These are phyloP conservation scores for Suillus paluster DNA, from an alignment of 768 basidiomycete genomes.

Conservation along the genomic window DNA sequence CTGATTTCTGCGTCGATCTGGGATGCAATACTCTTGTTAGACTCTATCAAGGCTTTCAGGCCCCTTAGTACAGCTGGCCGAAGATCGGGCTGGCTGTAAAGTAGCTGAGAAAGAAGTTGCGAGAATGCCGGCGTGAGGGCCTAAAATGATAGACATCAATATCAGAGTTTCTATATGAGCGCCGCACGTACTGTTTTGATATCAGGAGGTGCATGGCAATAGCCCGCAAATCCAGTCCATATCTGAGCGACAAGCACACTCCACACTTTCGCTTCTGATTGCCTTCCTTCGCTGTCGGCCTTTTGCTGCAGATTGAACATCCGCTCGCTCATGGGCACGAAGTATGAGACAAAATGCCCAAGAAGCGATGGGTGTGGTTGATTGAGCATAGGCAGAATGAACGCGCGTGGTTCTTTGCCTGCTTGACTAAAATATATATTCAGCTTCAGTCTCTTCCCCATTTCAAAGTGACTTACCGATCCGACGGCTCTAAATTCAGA, in stretches of 20 bases:
- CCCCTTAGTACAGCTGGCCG: slow-evolving; percentile 82
- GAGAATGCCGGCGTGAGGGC: slow-evolving; percentile 78
- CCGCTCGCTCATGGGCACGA: slow-evolving; percentile 91
- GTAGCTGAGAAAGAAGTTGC: slow-evolving; percentile 87
- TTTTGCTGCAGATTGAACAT: slow-evolving; percentile 89
- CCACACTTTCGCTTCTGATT: slow-evolving; percentile 94
- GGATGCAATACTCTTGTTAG: slow-evolving; percentile 63
- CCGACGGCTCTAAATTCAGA: slow-evolving; percentile 81
- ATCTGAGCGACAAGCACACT: slow-evolving; percentile 91
- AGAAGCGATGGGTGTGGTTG: slow-evolving; percentile 83
- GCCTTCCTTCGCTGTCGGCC: slow-evolving; percentile 72
- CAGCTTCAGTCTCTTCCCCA: slow-evolving; percentile 10
- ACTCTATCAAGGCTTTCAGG: slow-evolving; percentile 81
- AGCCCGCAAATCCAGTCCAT: slow-evolving; percentile 91
- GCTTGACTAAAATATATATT: slow-evolving; percentile 51
- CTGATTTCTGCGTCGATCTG: slow-evolving; percentile 30
- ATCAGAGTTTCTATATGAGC: not conserved
- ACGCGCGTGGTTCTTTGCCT: slow-evolving; percentile 87
- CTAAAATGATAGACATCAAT: slow-evolving; percentile 41
- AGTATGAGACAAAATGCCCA: slow-evolving; percentile 85
- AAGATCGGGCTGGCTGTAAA: slow-evolving; percentile 89
- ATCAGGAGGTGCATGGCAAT: slow-evolving; percentile 84
- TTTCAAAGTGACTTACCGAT: slow-evolving; percentile 59
- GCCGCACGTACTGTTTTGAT: slow-evolving; percentile 58
- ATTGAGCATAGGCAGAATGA: slow-evolving; percentile 84